phyloP scores from a whole-genome alignment of 2,329 filamentous ascomycete species.

The Didymella sp. region DNA sequence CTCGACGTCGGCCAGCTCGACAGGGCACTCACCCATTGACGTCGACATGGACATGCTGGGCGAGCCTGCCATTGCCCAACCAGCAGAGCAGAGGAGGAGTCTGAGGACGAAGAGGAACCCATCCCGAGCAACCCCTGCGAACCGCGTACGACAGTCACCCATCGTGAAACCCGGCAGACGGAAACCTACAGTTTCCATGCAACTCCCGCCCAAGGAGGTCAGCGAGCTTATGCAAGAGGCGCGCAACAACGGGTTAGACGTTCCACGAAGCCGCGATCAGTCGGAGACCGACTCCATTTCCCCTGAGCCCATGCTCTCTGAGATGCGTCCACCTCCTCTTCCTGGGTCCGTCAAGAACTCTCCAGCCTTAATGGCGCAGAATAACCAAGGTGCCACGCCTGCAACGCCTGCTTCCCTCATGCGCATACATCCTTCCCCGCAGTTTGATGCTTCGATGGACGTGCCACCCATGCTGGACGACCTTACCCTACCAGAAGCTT shows the following conservation, averaged over 20 bases:
- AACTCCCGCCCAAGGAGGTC: conserved; percentile 56
- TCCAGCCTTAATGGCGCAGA: conserved; percentile 66
- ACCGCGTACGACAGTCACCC: conserved; percentile 71
- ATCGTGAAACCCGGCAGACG: conserved; percentile 70
- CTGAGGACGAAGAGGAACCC: conserved; percentile 55
- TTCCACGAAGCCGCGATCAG: conserved; percentile 44
- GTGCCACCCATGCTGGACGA: conserved; percentile 60
- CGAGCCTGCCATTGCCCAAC: conserved; percentile 42
- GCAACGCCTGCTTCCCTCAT: conserved; percentile 90
- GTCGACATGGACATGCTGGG: conserved; percentile 55
- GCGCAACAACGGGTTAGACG: conserved; percentile 36
- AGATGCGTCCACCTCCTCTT: conserved; percentile 68
- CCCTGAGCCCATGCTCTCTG: conserved; percentile 56
- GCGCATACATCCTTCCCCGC: conserved; percentile 55
- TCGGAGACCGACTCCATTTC: conserved; percentile 59
- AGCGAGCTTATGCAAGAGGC: conserved; percentile 51
- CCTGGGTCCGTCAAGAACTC: conserved; percentile 70
- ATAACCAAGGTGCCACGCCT: conserved; percentile 41
- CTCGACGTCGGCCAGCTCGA: conserved; percentile 58
- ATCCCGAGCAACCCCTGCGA: conserved; percentile 56
- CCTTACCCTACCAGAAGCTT: conserved; percentile 74
- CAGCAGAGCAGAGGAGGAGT: conserved; percentile 54
- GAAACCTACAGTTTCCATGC: conserved; percentile 53
- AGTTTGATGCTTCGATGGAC: conserved; percentile 34
- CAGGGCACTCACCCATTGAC: conserved; percentile 58